These are phyloP conservation scores for Krasilnikovozyma curviuscula DNA, from an alignment of 768 basidiomycete species.

Conservation along the genomic window DNA sequence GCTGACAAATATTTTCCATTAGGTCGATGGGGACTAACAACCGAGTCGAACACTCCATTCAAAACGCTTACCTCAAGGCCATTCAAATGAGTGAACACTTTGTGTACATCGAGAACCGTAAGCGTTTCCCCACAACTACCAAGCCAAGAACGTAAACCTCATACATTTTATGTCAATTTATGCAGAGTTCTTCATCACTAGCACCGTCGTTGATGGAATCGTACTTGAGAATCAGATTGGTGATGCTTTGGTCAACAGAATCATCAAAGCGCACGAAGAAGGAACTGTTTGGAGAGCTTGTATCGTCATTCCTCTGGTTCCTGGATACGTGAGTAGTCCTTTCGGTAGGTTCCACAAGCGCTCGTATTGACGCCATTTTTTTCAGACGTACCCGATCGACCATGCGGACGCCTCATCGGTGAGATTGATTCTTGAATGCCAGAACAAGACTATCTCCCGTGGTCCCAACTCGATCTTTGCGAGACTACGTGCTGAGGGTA, in stretches of 20 bases:
- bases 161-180: background rate
- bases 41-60: conserved; percentile 74
- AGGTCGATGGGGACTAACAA: conserved; percentile 70
- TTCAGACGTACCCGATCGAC: background rate
- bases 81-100: conserved; percentile 47
- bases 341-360: too few species aligned
- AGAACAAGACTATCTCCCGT: conserved; percentile 68
- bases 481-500: conserved; percentile 62
- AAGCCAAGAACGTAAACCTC: background rate
- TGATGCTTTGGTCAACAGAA: conserved; percentile 76
- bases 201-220: conserved; percentile 62
- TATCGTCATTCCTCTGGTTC: conserved; percentile 74
- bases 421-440: conserved; percentile 86
- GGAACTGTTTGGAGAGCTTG: conserved; percentile 67
- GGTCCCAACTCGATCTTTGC: conserved; percentile 84
- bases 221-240: conserved; percentile 84
- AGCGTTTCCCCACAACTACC: conserved; percentile 21
- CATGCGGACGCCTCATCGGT: conserved; percentile 29
- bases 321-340: too few species aligned
- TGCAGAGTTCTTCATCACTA: conserved; percentile 31
- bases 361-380: too few species aligned
- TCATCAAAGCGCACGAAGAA: conserved; percentile 67
- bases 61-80: conserved; percentile 75
- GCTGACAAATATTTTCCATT: background rate
- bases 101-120: conserved; percentile 82